A percentile compares a stretch with the other conserved stretches of the same genome.
phyloP scores from a whole-genome alignment of 495 filamentous ascomycete genomes.

The Cercophora scortea region DNA sequence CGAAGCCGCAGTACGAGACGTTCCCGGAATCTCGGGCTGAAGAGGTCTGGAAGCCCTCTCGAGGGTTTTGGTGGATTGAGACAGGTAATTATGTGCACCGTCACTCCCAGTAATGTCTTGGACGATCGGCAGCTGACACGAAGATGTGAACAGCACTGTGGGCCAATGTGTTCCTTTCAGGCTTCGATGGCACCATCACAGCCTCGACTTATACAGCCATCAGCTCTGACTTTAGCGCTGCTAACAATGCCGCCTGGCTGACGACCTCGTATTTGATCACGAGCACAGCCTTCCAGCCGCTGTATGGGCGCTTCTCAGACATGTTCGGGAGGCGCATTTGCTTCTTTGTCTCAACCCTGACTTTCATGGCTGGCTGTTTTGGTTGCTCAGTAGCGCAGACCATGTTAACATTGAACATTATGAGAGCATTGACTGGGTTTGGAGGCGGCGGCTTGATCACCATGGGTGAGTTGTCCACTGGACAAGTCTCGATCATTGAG shows the following conservation, averaged over 20 bases:
- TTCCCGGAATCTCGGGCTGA: slow-evolving; percentile 10
- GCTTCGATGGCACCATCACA: slow-evolving; percentile 60
- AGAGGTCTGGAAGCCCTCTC: slow-evolving; percentile 17
- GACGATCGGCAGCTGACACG: background rate
- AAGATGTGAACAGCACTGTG: slow-evolving; percentile 44
- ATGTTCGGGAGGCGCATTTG: slow-evolving; percentile 47
- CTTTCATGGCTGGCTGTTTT: slow-evolving; percentile 39
- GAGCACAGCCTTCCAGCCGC: slow-evolving; percentile 56
- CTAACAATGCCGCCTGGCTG: slow-evolving; percentile 54
- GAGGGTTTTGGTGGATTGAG: slow-evolving; percentile 33
- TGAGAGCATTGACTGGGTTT: slow-evolving; percentile 45
- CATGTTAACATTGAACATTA: slow-evolving; percentile 33
- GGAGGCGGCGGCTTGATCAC: slow-evolving; percentile 56
- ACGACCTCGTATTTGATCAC: slow-evolving; percentile 69
- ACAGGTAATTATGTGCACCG: slow-evolving; percentile 12
- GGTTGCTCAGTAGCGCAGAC: slow-evolving; percentile 37
- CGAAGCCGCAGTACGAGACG: slow-evolving; percentile 13
- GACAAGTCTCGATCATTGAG: background rate
- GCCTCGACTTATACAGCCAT: slow-evolving; percentile 60
- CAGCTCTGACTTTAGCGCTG: slow-evolving; percentile 45
- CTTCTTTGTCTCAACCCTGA: slow-evolving; percentile 41
- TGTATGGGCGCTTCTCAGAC: slow-evolving; percentile 41
- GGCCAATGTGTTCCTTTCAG: slow-evolving; percentile 57
- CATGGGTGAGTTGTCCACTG: slow-evolving; percentile 38
- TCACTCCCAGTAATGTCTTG: too few relatives aligned